Conservation (phyloP, 805 yeast species). For the Ascoidea rubescens region DNA sequence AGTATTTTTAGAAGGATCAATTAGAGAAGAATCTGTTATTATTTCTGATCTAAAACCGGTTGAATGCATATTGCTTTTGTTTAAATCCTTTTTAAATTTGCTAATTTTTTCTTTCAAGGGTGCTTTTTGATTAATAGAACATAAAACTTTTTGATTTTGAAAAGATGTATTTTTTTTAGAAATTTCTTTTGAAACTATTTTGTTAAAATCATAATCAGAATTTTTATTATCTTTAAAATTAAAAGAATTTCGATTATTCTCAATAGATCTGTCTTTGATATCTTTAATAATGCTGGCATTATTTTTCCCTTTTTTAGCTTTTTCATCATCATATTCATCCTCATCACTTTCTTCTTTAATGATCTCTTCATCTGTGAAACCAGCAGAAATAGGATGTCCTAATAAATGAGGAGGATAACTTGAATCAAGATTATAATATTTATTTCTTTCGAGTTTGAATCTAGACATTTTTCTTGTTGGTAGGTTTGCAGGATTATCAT, state of each 20-base stretch:
- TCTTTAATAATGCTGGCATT: too few relatives aligned
- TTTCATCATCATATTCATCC: neutral
- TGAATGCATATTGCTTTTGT: slow-evolving; percentile 8
- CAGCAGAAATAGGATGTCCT: neutral
- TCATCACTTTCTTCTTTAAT: neutral
- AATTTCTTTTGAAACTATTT: too few relatives aligned
- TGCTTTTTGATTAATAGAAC: too few relatives aligned
- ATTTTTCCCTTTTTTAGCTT: too few relatives aligned
- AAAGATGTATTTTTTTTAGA: too few relatives aligned
- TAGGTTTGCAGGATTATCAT: slow-evolving; percentile 1
- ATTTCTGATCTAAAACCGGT: neutral
- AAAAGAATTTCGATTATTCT: too few relatives aligned
- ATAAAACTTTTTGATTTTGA: too few relatives aligned
- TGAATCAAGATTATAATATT: neutral
- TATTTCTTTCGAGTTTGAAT: neutral
- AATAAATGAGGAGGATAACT: neutral
- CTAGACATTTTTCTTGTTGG: neutral
- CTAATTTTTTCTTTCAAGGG: neutral
- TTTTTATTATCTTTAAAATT: too few relatives aligned
- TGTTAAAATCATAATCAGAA: too few relatives aligned
- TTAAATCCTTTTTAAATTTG: slow-evolving; percentile 3
- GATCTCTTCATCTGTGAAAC: neutral
- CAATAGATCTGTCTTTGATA: too few relatives aligned
- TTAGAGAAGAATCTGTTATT: neutral
- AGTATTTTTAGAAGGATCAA: neutral